Evolutionary conservation across 1,139 yeast genomes (phyloP), one percentile per base, ranked within the genome.

Genomic region (Pneumocystis wakefieldiae): DNA sequence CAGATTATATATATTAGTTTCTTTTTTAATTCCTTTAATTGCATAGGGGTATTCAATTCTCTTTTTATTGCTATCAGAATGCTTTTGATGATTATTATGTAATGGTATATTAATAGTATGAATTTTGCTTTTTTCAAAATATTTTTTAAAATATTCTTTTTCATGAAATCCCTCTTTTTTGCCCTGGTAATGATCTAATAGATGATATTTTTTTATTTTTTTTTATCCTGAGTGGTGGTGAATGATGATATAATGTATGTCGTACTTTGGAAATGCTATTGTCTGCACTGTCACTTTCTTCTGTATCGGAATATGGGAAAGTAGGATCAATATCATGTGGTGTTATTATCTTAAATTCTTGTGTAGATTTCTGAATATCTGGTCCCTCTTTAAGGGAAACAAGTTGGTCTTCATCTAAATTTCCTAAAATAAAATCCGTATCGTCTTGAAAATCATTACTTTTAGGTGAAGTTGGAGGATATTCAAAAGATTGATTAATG

Each of bases 321-420:
- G 64, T 62, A 12, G 64, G 64, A 58, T 63, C 64, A 57, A 62
- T 62, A 35, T 63, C 64, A 36, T 58, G 35, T 8, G 61, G 63
- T 39, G 48, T 17, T 41, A n/a, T 17, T 41, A 28, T 15, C 12
- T 28, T 19, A 15, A 24, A 32, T 36, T 61, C n/a, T n/a, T 37
- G 14, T n/a, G 17, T 17, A 60, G 24, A 59, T 15, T 32, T 17
- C 7, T 17, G 53, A 12, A 41, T 7, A 17, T 41, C 14, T 6
- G 53, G 19, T 1, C 4, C 53, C 35, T 35, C 39, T 10, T 62
- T 60, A 12, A 37, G 24, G 10, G 41, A 61, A 62, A 61, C 24
- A 19, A 63, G 60, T n/a, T 61, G 61, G n/a, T 63, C 65, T 19
- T 63, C 65, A 29, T 63, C 65, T 7, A 63, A 48, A 7, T 55